A percentile compares a stretch with the other conserved stretches of the same genome.
phyloP scores from a whole-genome alignment of 2,329 filamentous ascomycete species.

The Phoma herbarum region DNA sequence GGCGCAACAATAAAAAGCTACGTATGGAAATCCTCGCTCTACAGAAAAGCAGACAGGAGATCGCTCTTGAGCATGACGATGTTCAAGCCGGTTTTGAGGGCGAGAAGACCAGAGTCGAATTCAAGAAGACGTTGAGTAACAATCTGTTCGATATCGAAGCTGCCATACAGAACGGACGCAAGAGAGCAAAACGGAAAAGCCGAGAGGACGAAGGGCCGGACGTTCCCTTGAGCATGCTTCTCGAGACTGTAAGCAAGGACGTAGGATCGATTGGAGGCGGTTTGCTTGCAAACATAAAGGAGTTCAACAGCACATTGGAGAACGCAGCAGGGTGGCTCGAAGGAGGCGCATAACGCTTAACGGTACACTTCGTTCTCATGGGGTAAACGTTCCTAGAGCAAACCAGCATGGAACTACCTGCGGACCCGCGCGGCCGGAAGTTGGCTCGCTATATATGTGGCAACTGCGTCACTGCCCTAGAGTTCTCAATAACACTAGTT shows the following conservation, averaged over 20 bases:
- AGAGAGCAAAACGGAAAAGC: constrained; percentile 40
- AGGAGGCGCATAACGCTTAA: constrained; percentile 38
- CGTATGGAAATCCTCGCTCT: constrained; percentile 59
- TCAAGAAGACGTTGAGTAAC: constrained; percentile 38
- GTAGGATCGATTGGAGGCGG: constrained; percentile 46
- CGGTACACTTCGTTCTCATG: no score
- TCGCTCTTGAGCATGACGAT: constrained; percentile 61
- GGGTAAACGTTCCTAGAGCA: no score
- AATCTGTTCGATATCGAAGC: constrained; percentile 49
- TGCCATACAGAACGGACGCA: constrained; percentile 47
- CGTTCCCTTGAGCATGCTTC: constrained; percentile 43
- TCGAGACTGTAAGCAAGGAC: constrained; percentile 39
- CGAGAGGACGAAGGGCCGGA: constrained; percentile 47
- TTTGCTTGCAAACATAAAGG: constrained; percentile 39
- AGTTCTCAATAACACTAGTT: no score
- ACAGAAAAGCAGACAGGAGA: constrained; percentile 58
- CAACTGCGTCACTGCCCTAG: no score
- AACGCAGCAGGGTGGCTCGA: constrained; percentile 49
- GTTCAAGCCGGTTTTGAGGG: constrained; percentile 50
- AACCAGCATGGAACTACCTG: no score
- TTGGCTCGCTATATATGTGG: no score
- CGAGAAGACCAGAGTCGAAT: constrained; percentile 37
- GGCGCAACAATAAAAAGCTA: constrained; percentile 56
- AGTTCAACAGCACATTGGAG: constrained; percentile 49
- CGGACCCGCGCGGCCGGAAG: no score